A percentile compares a stretch with the other conserved stretches of the same genome.
These are phyloP conservation scores for Ploettnerulaceae sp. DNA, from an alignment of 2,329 filamentous ascomycete genomes.

Conservation along the genomic window DNA sequence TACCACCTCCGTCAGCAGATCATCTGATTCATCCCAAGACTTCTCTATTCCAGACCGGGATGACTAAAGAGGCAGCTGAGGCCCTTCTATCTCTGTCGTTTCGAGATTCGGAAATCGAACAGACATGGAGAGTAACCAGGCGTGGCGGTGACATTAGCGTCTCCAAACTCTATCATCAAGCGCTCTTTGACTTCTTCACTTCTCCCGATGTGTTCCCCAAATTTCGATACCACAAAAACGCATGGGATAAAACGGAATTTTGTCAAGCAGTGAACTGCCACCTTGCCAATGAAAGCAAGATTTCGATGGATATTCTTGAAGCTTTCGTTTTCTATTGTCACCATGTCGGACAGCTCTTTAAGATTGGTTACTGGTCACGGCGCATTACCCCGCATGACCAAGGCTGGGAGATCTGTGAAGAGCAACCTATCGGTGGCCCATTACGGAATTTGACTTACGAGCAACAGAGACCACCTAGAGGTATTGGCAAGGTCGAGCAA, in stretches of 20 bases:
- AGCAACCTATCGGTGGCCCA: not conserved
- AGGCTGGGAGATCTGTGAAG: conserved; percentile 2
- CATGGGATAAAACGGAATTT: not conserved
- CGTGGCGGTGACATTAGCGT: no score
- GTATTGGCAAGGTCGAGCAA: not conserved
- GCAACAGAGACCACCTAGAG: not conserved
- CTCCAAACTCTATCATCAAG: not conserved
- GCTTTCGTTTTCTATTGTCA: conserved; percentile 3
- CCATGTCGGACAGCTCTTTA: not conserved
- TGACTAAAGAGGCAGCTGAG: not conserved
- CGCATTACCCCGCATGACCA: not conserved
- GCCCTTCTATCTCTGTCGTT: no score
- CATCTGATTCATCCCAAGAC: not conserved
- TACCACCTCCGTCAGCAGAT: not conserved
- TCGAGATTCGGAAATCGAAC: not conserved
- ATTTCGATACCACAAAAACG: not conserved
- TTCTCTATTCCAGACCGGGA: not conserved
- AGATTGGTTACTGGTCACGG: not conserved
- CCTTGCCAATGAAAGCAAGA: not conserved
- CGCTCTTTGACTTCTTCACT: conserved; percentile 4
- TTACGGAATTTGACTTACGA: not conserved
- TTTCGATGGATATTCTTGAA: not conserved
- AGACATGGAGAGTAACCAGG: not conserved
- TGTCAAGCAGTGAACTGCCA: not conserved
- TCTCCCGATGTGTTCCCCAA: conserved; percentile 13